These are phyloP conservation scores for Xerocomus nothofagi DNA, from an alignment of 1,284 basidiomycete genomes.

Conservation along the genomic window DNA sequence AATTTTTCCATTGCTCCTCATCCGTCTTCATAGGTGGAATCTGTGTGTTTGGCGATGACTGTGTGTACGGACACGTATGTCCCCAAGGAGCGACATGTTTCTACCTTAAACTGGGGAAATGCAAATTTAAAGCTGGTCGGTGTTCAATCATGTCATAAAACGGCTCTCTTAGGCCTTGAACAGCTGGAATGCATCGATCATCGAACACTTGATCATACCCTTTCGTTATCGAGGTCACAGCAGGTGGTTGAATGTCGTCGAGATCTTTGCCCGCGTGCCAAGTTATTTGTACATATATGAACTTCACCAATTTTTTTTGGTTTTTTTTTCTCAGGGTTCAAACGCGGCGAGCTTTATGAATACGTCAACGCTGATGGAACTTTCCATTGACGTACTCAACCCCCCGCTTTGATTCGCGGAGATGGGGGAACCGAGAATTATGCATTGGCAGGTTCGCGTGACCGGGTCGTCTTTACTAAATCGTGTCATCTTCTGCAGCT, in stretches of 20 bases:
- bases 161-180: constrained; percentile 15
- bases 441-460: constrained; percentile 30
- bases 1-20: constrained; percentile 4
- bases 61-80: constrained; percentile 62
- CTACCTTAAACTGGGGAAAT: constrained; percentile 52
- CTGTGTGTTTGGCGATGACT: constrained; percentile 57
- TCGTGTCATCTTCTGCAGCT: constrained; percentile 22
- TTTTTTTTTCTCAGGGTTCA: constrained; percentile 26
- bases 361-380: constrained; percentile 37
- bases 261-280: constrained; percentile 14
- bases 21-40: constrained; percentile 41
- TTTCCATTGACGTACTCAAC: constrained; percentile 36
- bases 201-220: constrained; percentile 17
- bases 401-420: constrained; percentile 28
- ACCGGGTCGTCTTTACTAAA: constrained; percentile 24
- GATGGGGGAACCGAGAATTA: constrained; percentile 25
- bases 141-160: constrained; percentile 20
- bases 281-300: constrained; percentile 39
- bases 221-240: constrained; percentile 6
- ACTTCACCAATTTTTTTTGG: constrained; percentile 24
- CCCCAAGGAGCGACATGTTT: constrained; percentile 48
- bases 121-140: constrained; percentile 59
- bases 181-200: constrained; percentile 38
- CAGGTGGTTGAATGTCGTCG: constrained; percentile 12
- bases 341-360: constrained; percentile 30